Base-by-base conservation (phyloP, 768 basidiomycete species). In the Tricholoma flavovirens region DNA sequence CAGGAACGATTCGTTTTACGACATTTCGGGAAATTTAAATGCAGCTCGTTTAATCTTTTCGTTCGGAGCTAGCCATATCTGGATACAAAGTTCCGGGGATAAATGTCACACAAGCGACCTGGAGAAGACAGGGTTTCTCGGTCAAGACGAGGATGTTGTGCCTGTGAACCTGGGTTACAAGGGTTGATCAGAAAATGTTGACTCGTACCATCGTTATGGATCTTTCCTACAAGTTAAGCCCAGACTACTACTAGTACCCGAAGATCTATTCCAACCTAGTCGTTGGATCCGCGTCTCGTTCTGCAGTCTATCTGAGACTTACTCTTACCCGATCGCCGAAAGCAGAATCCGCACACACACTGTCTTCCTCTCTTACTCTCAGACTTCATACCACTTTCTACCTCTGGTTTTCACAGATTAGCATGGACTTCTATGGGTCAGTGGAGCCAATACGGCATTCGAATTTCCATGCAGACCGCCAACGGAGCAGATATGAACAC, bases 51-150 rank as follows among this genome's bases (percentile, higher is more conserved):
- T 62, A 59, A 66, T 67, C 58, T 68, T 70, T 70, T 68, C 68
- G 64, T 71, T 74, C 72, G 70, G 72, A 65, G 75, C 75, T 79
- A 74, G 76, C 77, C 75, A 76, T 73, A 80, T 71, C 67, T 66
- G 74, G 77, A 71, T 75, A 32, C 73, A 70, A 72, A 73, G 77
- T 75, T 77, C 74, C 76, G 77, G 62, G 46, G 46, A 49, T 49
- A 49, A 68, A 54, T 58, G 50, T 62, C 69, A 63, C 69, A 63
- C 63, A 76, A 77, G 73, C 71, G 73, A 71, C 67, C 64, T 68
- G 63, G 67, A 67, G 67, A 69, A 67, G 64, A 68, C 69, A 65
- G 66, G 66, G 72, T 72, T 75, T 71, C 68, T 72, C 71, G 73
- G 72, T 71, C 74, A 72, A 69, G 75, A 71, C 73, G 74, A 77